These are phyloP conservation scores for Kwoniella sp. DNA, from an alignment of 768 basidiomycete genomes.

Conservation along the genomic window DNA sequence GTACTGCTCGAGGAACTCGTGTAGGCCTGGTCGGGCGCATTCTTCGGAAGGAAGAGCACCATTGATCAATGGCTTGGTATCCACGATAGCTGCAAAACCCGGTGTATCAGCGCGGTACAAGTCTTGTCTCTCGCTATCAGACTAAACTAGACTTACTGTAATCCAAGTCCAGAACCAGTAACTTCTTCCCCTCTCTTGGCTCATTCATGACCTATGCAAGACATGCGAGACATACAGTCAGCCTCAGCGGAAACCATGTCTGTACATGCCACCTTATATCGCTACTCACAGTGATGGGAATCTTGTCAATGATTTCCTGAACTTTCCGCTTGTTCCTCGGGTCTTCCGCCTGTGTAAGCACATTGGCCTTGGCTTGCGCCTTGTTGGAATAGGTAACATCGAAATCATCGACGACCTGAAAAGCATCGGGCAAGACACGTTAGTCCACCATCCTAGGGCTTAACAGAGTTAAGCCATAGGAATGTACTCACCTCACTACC, in stretches of 20 bases:
- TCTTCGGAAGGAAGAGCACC: conserved; percentile 76
- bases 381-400: conserved; percentile 70
- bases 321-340: conserved; percentile 80
- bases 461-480: not conserved
- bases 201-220: conserved; percentile 70
- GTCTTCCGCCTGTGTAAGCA: conserved; percentile 68
- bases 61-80: conserved; percentile 80
- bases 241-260: not conserved
- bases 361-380: conserved; percentile 63
- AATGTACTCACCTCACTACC: conserved; percentile 12
- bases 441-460: not conserved
- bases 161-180: conserved; percentile 85
- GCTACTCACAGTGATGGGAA: conserved; percentile 51
- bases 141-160: conserved; percentile 64
- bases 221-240: not conserved
- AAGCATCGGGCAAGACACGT: not conserved
- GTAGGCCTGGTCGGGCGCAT: conserved; percentile 79
- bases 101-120: not conserved
- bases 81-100: conserved; percentile 66
- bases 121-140: not conserved
- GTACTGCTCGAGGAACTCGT: conserved; percentile 73
- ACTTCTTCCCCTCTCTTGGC: conserved; percentile 71
- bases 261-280: not conserved
- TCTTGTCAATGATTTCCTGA: conserved; percentile 67
- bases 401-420: conserved; percentile 65